Base-by-base conservation (phyloP, 345 rosid species). In the Corchorus olitorius region DNA sequence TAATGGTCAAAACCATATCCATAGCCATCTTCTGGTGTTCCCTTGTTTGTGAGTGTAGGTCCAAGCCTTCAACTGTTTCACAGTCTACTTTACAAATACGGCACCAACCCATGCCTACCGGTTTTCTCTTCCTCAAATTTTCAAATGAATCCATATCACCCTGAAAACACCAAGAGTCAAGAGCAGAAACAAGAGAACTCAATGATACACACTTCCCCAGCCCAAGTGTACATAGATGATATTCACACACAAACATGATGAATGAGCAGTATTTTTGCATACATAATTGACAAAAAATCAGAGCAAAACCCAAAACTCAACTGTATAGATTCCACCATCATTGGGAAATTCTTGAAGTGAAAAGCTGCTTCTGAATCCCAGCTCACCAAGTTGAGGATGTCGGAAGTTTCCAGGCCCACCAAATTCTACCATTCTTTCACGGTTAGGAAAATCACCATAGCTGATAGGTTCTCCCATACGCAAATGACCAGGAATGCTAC, bases 41-140 rank as follows among this genome's bases (percentile, higher is more conserved):
- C 81, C 91, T 85, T 3, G 91, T 84, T 79, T 89, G 93, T 27
- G 92, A 89, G 87, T 93, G 93, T 65, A 89, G 73, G 79, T 90
- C 91, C 78, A 87, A 81, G 73, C 95, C 88, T 78, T 90, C 93
- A 63, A 89, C 91, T 33, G 93, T 86, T 81, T 89, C 89, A 75
- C 97, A 89, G 63, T 92, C 95, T 61, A 91, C 83, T 74, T 88
- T 89, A 85, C 97, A 92, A 52, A 92, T 88, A 34, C 92, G 91
- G 72, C 97, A 92, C 97, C 97, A 92, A 46, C 91, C 94, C 86
- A 76, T 83, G 88, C 80, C 81, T 66, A 78, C 22, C 22, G 82
- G 65, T 79, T 73, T 87, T 81, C 92, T 86, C 84, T 85, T 89
- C 75, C 94, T 88, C 34, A 82, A 77, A 81, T 77, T 81, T 58